A percentile compares a stretch with the other conserved stretches of the same genome.
Conservation (phyloP, 805 yeast species). For the Hanseniaspora lachancei region DNA sequence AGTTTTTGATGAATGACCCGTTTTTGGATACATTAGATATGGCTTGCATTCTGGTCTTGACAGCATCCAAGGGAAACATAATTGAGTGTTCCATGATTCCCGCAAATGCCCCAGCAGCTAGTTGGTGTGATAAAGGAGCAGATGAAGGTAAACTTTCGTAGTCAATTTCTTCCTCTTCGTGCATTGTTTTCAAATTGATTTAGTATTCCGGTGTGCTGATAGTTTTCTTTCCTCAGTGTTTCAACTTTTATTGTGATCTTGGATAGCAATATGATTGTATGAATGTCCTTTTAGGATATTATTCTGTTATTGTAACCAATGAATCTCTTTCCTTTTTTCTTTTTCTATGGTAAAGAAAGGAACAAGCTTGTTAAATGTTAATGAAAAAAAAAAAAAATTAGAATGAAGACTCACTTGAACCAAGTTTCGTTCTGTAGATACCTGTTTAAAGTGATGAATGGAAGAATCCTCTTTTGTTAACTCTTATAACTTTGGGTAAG, state of each 20-base stretch:
- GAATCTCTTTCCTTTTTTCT: no score
- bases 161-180: conserved; percentile 43
- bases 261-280: no score
- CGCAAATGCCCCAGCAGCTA: conserved; percentile 94
- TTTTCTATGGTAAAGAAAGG: no score
- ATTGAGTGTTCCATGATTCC: conserved; percentile 97
- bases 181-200: background rate
- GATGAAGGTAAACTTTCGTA: conserved; percentile 84
- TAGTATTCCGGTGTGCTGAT: background rate
- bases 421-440: no score
- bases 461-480: background rate
- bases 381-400: no score
- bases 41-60: conserved; percentile 84
- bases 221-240: no score
- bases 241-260: no score
- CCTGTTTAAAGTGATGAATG: background rate
- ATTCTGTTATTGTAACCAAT: no score
- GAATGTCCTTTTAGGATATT: no score
- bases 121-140: conserved; percentile 69
- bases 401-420: no score
- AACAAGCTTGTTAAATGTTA: no score
- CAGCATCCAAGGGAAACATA: conserved; percentile 93
- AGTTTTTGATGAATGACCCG: conserved; percentile 47
- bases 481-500: background rate
- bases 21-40: conserved; percentile 16